Evolutionary conservation across 176 grass and related monocot species (phyloP).

Genomic region (Bonia amplexicaulis): DNA sequence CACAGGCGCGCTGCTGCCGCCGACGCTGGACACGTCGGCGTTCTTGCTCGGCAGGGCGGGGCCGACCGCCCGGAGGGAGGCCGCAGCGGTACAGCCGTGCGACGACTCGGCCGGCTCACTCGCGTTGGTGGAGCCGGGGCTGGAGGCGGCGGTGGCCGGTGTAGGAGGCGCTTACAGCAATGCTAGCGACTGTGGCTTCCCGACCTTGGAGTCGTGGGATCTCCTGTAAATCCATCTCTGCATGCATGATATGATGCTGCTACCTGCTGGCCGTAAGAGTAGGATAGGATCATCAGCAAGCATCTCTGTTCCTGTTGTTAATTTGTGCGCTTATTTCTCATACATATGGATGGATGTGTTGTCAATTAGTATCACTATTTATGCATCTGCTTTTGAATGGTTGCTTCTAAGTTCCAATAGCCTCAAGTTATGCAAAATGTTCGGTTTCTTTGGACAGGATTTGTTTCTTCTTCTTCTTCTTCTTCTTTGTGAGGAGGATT

Average conservation of each 20-base stretch:
- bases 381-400: background rate
- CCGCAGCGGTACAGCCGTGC: background rate
- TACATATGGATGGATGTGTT: background rate
- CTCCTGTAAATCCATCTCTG: background rate
- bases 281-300: background rate
- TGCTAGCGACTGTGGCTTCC: background rate
- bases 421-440: no score
- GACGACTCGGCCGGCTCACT: no score
- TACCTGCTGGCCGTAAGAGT: background rate
- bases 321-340: background rate
- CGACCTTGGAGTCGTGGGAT: slow-evolving; percentile 46
- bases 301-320: background rate
- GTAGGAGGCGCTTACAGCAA: background rate
- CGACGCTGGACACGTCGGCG: slow-evolving; percentile 50
- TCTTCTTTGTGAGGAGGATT: no score
- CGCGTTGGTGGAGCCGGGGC: background rate
- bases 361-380: background rate
- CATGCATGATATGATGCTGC: background rate
- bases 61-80: background rate
- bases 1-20: background rate
- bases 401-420: no score
- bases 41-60: background rate
- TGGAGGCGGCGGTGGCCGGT: background rate
- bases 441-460: no score
- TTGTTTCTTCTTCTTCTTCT: no score